A percentile compares a stretch with the other conserved stretches of the same genome.
Conservation (phyloP, 75 land plant genomes). For the Cunninghamia lanceolata region DNA sequence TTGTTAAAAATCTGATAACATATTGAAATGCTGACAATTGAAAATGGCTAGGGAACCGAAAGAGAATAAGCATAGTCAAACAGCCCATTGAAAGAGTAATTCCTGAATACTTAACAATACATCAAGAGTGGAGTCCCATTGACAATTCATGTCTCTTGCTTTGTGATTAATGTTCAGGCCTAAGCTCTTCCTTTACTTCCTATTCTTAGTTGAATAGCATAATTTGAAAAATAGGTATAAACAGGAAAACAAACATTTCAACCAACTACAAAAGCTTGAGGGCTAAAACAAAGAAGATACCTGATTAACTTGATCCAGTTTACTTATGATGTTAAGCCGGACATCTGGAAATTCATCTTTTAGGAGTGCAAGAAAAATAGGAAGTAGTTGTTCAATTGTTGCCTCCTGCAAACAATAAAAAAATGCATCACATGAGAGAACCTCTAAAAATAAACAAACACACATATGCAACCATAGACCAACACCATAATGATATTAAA, state of each 20-base stretch:
- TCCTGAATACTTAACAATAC: neutral
- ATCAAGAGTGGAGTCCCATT: neutral
- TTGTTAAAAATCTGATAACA: neutral
- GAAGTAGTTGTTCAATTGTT: conserved; percentile 94
- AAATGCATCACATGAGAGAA: neutral
- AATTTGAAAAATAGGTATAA: neutral
- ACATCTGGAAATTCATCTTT: conserved; percentile 99
- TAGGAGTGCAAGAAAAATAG: conserved; percentile 87
- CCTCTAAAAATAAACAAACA: neutral
- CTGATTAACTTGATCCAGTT: conserved; percentile 99
- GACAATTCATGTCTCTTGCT: neutral
- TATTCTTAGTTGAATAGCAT: neutral
- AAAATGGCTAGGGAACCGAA: neutral
- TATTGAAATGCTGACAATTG: neutral
- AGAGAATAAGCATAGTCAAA: neutral
- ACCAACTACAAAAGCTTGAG: neutral
- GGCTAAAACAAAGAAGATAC: conserved; percentile 21
- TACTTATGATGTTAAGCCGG: conserved; percentile 95
- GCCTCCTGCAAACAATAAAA: conserved; percentile 69
- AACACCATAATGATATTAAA: neutral
- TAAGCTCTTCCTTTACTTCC: neutral
- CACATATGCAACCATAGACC: neutral
- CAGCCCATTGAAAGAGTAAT: neutral
- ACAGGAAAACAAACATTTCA: neutral
- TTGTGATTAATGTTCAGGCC: neutral